These are phyloP conservation scores for Glycine soja DNA, from an alignment of 306 rosid genomes.

Conservation along the genomic window DNA sequence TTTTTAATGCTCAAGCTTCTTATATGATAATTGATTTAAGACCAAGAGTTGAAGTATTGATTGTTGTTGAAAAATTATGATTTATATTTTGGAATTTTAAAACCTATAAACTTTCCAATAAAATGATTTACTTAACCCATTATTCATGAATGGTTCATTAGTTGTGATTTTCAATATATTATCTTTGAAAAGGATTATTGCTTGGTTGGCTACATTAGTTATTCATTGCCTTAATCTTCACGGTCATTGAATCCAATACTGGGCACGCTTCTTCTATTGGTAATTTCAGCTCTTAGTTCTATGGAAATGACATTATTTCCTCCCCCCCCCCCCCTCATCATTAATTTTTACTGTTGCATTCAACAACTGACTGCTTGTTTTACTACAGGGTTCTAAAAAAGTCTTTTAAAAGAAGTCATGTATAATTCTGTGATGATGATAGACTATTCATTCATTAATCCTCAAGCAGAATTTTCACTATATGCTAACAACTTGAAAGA, in stretches of 20 bases:
- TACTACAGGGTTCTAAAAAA: constrained; percentile 64
- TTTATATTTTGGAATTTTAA: constrained; percentile 34
- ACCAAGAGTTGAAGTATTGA: constrained; percentile 10
- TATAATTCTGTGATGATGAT: constrained; percentile 59
- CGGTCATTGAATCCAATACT: constrained; percentile 31
- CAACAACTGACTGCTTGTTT: constrained; percentile 41
- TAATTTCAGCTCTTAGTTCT: constrained; percentile 41
- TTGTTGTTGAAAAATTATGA: constrained; percentile 29
- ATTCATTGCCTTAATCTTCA: constrained; percentile 28
- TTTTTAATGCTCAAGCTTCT: constrained; percentile 34
- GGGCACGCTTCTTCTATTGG: constrained; percentile 36
- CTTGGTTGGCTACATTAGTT: constrained; percentile 43
- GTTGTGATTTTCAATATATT: constrained; percentile 28
- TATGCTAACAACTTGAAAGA: constrained; percentile 59
- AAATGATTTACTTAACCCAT: constrained; percentile 34
- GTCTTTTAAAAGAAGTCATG: constrained; percentile 63
- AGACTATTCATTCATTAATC: constrained; percentile 62
- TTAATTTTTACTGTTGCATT: constrained; percentile 17
- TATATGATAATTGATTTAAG: constrained; percentile 39
- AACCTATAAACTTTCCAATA: constrained; percentile 33
- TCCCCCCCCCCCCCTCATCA: constrained; percentile 26
- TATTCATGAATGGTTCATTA: constrained; percentile 40
- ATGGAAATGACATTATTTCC: constrained; percentile 20
- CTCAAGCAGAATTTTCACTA: constrained; percentile 50
- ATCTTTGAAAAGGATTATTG: constrained; percentile 35